Evolutionary conservation across 495 filamentous ascomycete species (phyloP).

Genomic region (Rhizodiscina lignyota): DNA sequence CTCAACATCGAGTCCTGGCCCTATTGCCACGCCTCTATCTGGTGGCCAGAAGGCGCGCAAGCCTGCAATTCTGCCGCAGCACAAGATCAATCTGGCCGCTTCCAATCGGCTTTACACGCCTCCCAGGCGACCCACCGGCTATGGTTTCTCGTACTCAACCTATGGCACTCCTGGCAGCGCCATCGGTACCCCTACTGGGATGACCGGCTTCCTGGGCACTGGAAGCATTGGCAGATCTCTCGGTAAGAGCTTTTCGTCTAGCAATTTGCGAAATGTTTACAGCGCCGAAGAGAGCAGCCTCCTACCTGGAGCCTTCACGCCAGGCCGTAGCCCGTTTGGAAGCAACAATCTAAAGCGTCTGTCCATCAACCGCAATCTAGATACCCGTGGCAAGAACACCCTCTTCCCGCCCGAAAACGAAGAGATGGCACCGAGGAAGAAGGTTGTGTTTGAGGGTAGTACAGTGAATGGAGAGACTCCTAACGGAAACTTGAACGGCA

Average conservation of each 20-base stretch:
- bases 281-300: slow-evolving; percentile 64
- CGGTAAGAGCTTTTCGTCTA: slow-evolving; percentile 48
- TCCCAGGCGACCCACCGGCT: slow-evolving; percentile 52
- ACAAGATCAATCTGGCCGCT: slow-evolving; percentile 71
- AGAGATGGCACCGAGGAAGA: slow-evolving; percentile 40
- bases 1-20: slow-evolving; percentile 52
- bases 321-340: slow-evolving; percentile 42
- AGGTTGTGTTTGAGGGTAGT: slow-evolving; percentile 70
- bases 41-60: slow-evolving; percentile 54
- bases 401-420: slow-evolving; percentile 25
- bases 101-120: slow-evolving; percentile 67
- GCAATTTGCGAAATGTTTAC: slow-evolving; percentile 48
- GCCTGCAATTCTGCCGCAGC: slow-evolving; percentile 63
- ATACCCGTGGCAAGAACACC: slow-evolving; percentile 39
- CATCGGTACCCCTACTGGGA: slow-evolving; percentile 46
- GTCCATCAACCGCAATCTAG: slow-evolving; percentile 72
- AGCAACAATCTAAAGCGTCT: slow-evolving; percentile 68
- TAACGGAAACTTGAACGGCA: slow-evolving; percentile 7
- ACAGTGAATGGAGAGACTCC: slow-evolving; percentile 4
- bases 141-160: slow-evolving; percentile 77
- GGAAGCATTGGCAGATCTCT: slow-evolving; percentile 35
- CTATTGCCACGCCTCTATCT: slow-evolving; percentile 73
- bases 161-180: slow-evolving; percentile 68
- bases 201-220: slow-evolving; percentile 46
- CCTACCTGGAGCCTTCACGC: slow-evolving; percentile 69